A percentile compares a stretch with the other conserved stretches of the same genome.
Conservation (phyloP, 1,284 basidiomycete genomes). For the Termitomyces sp. region DNA sequence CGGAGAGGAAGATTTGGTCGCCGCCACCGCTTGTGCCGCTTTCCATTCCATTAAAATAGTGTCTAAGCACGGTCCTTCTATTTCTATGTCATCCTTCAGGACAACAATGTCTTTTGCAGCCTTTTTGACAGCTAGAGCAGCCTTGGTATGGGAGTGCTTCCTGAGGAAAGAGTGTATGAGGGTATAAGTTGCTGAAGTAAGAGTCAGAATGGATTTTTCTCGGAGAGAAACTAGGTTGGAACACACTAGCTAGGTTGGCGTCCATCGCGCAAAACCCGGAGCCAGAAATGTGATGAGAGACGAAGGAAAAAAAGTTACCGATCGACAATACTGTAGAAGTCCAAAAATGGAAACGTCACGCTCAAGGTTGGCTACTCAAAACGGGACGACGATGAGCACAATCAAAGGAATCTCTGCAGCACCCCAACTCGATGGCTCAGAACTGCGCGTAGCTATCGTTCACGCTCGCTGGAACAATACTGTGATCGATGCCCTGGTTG, state of each 20-base stretch:
- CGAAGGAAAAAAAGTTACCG: conserved; percentile 7
- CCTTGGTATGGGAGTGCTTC: conserved; percentile 57
- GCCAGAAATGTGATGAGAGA: neutral
- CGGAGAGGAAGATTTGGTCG: conserved; percentile 19
- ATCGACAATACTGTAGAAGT: neutral
- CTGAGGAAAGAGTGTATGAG: conserved; percentile 69
- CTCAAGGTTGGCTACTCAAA: neutral
- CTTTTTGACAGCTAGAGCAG: conserved; percentile 59
- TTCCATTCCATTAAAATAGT: conserved; percentile 63
- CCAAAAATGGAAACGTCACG: conserved; percentile 11
- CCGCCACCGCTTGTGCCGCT: conserved; percentile 22
- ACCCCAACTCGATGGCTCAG: conserved; percentile 69
- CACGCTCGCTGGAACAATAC: conserved; percentile 91
- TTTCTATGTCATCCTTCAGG: conserved; percentile 45
- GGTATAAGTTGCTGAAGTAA: conserved; percentile 58
- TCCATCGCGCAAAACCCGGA: conserved; percentile 33
- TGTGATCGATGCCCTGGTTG: conserved; percentile 81
- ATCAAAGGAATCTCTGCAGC: conserved; percentile 78
- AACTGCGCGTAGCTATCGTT: conserved; percentile 82
- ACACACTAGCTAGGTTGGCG: conserved; percentile 42
- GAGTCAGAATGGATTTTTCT: conserved; percentile 3
- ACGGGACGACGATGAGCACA: conserved; percentile 42
- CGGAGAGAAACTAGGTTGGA: neutral
- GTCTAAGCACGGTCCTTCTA: conserved; percentile 51
- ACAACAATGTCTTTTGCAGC: conserved; percentile 56